phyloP scores from a whole-genome alignment of 441 rosid genomes.

The Brassica balearica region DNA sequence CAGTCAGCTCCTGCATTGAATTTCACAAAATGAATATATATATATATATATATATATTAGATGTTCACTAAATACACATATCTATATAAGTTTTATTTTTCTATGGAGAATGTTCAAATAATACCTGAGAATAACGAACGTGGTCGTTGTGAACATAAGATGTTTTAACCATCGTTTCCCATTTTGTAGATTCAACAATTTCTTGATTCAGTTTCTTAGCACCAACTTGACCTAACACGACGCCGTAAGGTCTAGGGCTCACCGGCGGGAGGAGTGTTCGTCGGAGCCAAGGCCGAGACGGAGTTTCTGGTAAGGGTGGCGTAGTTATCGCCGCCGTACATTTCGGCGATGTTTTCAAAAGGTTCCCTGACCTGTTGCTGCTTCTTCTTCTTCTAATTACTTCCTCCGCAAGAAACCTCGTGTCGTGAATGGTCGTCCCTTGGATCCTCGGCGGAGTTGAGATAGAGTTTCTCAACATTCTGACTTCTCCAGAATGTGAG shows the following conservation, averaged over 20 bases:
- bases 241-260: constrained; percentile 14
- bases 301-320: constrained; percentile 40
- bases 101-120: not conserved
- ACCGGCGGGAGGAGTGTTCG: constrained; percentile 31
- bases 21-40: not conserved
- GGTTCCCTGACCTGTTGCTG: constrained; percentile 25
- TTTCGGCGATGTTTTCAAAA: constrained; percentile 17
- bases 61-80: not conserved
- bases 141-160: constrained; percentile 44
- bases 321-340: constrained; percentile 20
- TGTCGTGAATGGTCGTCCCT: constrained; percentile 16
- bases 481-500: constrained; percentile 42
- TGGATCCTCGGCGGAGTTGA: constrained; percentile 40
- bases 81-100: not conserved
- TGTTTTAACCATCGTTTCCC: constrained; percentile 91
- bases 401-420: constrained; percentile 40
- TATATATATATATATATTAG: not conserved
- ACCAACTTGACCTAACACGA: constrained; percentile 10
- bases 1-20: constrained; percentile 34
- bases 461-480: constrained; percentile 28
- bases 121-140: constrained; percentile 47
- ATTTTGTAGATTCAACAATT: constrained; percentile 55
- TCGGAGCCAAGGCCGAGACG: constrained; percentile 39
- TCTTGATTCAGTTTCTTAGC: constrained; percentile 34
- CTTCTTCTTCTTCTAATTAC: constrained; percentile 29